phyloP scores from a whole-genome alignment of 176 grass and related monocot genomes.

The Paspalum notatum region DNA sequence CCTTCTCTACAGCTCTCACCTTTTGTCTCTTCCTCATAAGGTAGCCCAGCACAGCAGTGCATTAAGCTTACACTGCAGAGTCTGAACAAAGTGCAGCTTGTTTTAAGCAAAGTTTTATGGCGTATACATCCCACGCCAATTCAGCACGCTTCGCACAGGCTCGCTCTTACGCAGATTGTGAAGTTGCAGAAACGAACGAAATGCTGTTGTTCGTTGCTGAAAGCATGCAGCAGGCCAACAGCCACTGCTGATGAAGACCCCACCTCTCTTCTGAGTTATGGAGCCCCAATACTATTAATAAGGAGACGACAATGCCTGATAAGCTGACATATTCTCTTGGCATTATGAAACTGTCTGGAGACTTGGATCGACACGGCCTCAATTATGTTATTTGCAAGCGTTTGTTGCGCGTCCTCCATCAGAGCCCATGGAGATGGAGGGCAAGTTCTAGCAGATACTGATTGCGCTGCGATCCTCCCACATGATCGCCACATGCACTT shows the following conservation, averaged over 20 bases:
- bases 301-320: conserved; percentile 21
- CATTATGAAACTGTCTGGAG: conserved; percentile 32
- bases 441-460: conserved; percentile 34
- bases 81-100: no score
- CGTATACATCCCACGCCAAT: not conserved
- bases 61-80: not conserved
- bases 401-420: conserved; percentile 23
- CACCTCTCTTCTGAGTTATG: conserved; percentile 13
- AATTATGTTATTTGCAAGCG: conserved; percentile 10
- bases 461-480: conserved; percentile 34
- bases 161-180: not conserved
- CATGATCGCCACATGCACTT: conserved; percentile 41
- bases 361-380: conserved; percentile 17
- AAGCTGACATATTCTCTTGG: conserved; percentile 37
- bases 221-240: not conserved
- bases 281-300: conserved; percentile 3
- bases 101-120: no score
- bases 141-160: not conserved
- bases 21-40: not conserved
- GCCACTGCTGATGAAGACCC: not conserved
- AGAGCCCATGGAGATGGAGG: not conserved
- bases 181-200: not conserved
- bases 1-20: not conserved
- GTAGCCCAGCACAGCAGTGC: not conserved
- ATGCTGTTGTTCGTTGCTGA: not conserved